phyloP scores from a whole-genome alignment of 1,284 basidiomycete species.

The Puccinia horiana region DNA sequence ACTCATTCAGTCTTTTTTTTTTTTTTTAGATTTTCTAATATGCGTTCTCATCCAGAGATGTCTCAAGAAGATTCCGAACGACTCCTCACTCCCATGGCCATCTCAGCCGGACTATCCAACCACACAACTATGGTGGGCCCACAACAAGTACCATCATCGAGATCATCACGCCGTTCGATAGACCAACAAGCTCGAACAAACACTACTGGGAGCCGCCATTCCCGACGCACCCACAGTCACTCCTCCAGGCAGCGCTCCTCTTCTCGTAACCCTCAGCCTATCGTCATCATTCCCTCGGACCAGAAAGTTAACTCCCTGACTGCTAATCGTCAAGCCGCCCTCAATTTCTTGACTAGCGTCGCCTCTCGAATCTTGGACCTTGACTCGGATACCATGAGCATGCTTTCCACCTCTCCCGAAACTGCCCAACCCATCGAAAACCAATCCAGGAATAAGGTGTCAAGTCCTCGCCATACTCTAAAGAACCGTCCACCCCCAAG shows the following conservation, averaged over 20 bases:
- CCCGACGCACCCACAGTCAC: neutral
- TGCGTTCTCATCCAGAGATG: neutral
- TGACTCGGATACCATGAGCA: constrained; percentile 14
- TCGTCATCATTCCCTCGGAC: neutral
- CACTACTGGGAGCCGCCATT: neutral
- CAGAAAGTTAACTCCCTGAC: neutral
- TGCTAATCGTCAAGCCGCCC: neutral
- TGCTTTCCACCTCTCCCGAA: neutral
- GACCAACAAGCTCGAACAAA: neutral
- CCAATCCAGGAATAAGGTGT: neutral
- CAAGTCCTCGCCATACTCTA: neutral
- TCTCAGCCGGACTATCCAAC: constrained; percentile 1
- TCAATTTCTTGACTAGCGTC: constrained; percentile 15
- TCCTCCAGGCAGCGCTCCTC: neutral
- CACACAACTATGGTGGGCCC: neutral
- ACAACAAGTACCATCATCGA: neutral
- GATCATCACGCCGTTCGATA: neutral
- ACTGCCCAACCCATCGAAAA: neutral
- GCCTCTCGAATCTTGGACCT: constrained; percentile 11
- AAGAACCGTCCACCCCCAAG: neutral
- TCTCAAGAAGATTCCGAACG: constrained; percentile 8
- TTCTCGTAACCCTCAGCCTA: neutral
- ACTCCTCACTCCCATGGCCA: constrained; percentile 19
- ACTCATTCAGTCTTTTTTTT: neutral
- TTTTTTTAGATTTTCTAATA: neutral